Evolutionary conservation across 345 rosid species (phyloP).

Genomic region (Pistacia vera): DNA sequence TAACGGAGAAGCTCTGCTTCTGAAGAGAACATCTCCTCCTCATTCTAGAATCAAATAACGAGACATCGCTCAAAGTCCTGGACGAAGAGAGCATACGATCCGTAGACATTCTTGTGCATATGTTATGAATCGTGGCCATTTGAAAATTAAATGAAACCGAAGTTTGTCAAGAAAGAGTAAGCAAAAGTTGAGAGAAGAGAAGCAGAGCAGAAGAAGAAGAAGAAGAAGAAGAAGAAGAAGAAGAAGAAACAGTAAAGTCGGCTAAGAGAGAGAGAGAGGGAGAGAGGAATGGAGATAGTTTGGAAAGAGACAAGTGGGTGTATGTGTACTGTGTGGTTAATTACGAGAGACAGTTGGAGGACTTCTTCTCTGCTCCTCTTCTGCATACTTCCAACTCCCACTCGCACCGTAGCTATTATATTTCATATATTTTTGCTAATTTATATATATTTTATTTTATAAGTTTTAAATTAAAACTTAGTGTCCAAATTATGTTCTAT

Average conservation of each 20-base stretch:
- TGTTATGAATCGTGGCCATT: constrained; percentile 39
- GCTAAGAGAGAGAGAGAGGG: constrained; percentile 2
- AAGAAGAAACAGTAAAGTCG: background rate
- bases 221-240: background rate
- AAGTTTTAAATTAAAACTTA: too few relatives aligned
- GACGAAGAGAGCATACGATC: constrained; percentile 44
- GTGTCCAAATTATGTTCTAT: too few relatives aligned
- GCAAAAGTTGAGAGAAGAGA: background rate
- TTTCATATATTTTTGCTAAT: too few relatives aligned
- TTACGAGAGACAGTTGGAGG: background rate
- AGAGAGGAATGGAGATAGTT: background rate
- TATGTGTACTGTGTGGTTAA: background rate
- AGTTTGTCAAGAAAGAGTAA: background rate
- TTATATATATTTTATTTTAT: too few relatives aligned
- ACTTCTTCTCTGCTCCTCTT: background rate
- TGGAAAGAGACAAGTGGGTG: constrained; percentile 9
- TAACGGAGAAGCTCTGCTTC: constrained; percentile 35
- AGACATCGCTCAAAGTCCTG: constrained; percentile 27
- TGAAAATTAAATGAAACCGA: background rate
- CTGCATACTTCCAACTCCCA: background rate
- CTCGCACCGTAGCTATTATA: too few relatives aligned
- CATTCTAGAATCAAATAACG: constrained; percentile 21
- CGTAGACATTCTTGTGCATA: constrained; percentile 30
- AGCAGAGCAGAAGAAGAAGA: background rate
- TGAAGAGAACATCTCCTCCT: constrained; percentile 18